Evolutionary conservation across 2,329 filamentous ascomycete species (phyloP).

Genomic region (Trichophyton verrucosum): DNA sequence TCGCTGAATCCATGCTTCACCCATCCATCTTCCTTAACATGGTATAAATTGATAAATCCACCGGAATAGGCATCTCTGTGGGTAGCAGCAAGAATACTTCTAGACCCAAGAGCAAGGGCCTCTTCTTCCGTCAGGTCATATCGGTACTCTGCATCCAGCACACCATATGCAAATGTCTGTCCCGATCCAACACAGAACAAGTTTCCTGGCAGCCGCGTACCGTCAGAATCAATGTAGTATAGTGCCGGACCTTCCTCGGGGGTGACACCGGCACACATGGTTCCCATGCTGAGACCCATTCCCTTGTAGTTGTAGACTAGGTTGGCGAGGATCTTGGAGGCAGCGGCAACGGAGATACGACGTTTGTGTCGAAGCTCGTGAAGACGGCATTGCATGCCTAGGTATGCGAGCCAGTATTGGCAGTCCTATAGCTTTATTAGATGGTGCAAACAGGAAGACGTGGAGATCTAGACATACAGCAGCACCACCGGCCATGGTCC

Average conservation of each 20-base stretch:
- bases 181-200: constrained; percentile 96
- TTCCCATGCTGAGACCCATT: constrained; percentile 97
- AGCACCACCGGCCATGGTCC: constrained; percentile 96
- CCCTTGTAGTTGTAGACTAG: constrained; percentile 98
- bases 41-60: constrained; percentile 97
- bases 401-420: constrained; percentile 98
- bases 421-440: constrained; percentile 55
- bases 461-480: constrained; percentile 47
- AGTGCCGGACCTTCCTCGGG: constrained; percentile 83
- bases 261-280: constrained; percentile 96
- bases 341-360: constrained; percentile 92
- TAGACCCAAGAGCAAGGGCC: constrained; percentile 75
- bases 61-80: constrained; percentile 98
- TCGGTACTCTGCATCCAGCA: constrained; percentile 86
- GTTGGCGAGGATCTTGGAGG: constrained; percentile 97
- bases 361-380: constrained; percentile 99
- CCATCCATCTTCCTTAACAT: constrained; percentile 98
- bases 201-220: constrained; percentile 82
- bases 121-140: constrained; percentile 82
- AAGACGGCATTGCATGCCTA: constrained; percentile 97
- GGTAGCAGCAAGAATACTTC: constrained; percentile 90
- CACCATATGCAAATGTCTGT: constrained; percentile 97
- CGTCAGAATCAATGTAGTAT: constrained; percentile 98
- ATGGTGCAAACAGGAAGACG: neutral
- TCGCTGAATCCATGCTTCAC: constrained; percentile 97